phyloP scores from a whole-genome alignment of 2,329 filamentous ascomycete species.

The Drechslerella coelobrocha region DNA sequence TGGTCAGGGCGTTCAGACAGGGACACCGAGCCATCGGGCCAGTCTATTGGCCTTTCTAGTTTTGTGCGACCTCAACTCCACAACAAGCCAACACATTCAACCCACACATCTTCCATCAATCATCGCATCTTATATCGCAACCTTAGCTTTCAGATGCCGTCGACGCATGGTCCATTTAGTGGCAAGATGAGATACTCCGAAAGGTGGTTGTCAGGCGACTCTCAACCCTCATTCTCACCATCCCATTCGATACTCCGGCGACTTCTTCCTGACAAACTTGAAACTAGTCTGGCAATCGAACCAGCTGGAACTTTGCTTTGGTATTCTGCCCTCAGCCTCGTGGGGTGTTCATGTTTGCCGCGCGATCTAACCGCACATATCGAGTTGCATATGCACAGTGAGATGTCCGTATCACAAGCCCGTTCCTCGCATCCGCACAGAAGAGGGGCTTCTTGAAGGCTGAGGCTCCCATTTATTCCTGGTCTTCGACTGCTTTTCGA shows the following conservation, averaged over 20 bases:
- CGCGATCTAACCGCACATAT: slow-evolving; percentile 15
- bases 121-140: no score
- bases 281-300: no score
- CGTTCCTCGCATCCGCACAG: background rate
- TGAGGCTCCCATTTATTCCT: background rate
- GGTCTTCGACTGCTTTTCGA: background rate
- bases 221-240: no score
- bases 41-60: background rate
- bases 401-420: slow-evolving; percentile 16
- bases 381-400: slow-evolving; percentile 44
- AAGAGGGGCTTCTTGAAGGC: background rate
- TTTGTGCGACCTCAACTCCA: background rate
- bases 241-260: no score
- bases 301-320: background rate
- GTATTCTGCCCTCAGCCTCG: slow-evolving; percentile 6
- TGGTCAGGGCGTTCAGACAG: background rate
- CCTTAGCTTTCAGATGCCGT: no score
- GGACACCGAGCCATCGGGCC: background rate
- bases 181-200: no score
- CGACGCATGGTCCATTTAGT: no score
- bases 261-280: no score
- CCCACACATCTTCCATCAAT: background rate
- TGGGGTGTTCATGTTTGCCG: slow-evolving; percentile 10
- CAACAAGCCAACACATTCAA: background rate
- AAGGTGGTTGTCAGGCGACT: no score